Base-by-base conservation (phyloP, 2,329 filamentous ascomycete genomes). In the Parastagonospora avenae region DNA sequence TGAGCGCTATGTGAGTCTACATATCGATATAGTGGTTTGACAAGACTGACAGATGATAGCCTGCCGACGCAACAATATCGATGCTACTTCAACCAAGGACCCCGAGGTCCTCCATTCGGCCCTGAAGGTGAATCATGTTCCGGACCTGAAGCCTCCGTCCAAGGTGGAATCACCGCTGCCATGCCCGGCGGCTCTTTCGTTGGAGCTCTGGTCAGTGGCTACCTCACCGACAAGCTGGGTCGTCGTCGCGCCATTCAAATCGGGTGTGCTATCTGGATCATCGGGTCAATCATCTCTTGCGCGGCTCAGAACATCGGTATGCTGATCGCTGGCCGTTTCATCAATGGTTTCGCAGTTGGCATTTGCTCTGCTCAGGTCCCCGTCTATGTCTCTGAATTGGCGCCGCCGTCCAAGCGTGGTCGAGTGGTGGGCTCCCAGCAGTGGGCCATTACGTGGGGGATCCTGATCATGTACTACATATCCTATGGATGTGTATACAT, bases 321-420 rank as follows among this genome's bases (percentile, higher is more conserved):
- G 86, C 80, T 92, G 14, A 84, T 89, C 52, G 82, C 82, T 2
- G 89, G 89, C 2, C 85, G 90, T 76, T 88, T 74, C 55, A 83
- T 92, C 70, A 87, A 88, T 56, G 89, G 89, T 36, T 65, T 91
- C 59, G 86, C 85, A 49, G 87, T 92, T 48, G 90, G 89, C 53
- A 90, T 92, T 60, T 85, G 85, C 57, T 87, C 84, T 32, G 83
- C 85, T 7, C 85, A 90, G 61, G 87, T 87, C 2, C 85, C 86
- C 3, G 85, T 89, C 29, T 89, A 89, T 65, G 82, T 89, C 16
- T 82, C 85, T 16, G 87, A 90, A 67, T 78, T 89, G 28, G 83
- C 86, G 14, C 82, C 82, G 40, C 79, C 81, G 1, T 72, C 71
- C 30, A 79, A 77, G 62, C 81, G 87, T 55, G 87, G 87, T 12